Base-by-base conservation (phyloP, 1,284 basidiomycete species). In the Coniferiporia weirii region DNA sequence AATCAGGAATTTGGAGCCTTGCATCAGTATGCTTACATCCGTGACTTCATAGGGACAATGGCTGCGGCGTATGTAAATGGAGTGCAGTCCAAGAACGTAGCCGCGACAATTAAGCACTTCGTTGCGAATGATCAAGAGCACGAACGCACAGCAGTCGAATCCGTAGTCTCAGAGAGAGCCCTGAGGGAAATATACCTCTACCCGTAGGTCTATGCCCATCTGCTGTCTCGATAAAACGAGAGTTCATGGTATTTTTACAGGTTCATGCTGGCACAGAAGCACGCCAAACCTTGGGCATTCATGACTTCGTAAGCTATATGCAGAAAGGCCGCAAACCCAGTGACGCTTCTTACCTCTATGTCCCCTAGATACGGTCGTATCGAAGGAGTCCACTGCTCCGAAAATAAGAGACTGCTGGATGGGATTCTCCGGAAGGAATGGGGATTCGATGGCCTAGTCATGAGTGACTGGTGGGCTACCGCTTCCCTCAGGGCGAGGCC, bases 131-230 rank as follows among this genome's bases (percentile, higher is more conserved):
- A 87, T 65, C 84, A 86, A 69, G 84, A 87, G 67, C 78, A 84
- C 64, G 83, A 85, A 64, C 76, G 83, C 32, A 84, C 79, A 27
- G 81, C 81, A 32, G 81, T 80, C 2, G 79, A 86, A 44, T 83
- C 82, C 13, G 79, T 85, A 43, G 71, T 89, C 62, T 82, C 80
- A 19, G 79, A 82, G 43, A 75, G 86, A 48, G 83, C 85, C 22
- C 71, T 89, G 20, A 78, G 86, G 58, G 87, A 89, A 69, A 76
- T 90, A 51, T 89, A 89, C 69, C 74, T 89, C 19, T 83, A 85
- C 67, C 85, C 87, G 75, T 87, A 73, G 63, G 79, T 71, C 63
- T 57, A 65, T 43, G 35, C 13, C 4, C 34, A 17, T 6, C 10
- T 22, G 4, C 13, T 12, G 47, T 48, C 15, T 27, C 20, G 20